phyloP scores from a whole-genome alignment of 805 yeast genomes.

The Sugiyamaella marilandica region DNA sequence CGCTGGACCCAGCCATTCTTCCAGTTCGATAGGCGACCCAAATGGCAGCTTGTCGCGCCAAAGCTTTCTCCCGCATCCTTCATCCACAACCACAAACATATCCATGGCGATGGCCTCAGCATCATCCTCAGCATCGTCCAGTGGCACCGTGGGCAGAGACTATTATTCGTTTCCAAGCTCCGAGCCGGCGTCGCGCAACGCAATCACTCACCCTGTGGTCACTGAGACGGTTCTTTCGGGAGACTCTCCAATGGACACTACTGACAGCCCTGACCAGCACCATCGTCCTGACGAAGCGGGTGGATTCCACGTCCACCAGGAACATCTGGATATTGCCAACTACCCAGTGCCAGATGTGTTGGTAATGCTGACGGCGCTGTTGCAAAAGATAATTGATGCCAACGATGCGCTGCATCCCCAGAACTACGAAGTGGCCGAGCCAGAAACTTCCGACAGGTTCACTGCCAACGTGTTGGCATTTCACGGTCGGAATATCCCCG shows the following conservation, averaged over 20 bases:
- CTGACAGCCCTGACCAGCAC: neutral
- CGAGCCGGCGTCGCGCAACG: neutral
- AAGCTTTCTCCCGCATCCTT: constrained; percentile 37
- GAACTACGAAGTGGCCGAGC: constrained; percentile 40
- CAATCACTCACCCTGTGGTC: neutral
- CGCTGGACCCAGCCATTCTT: neutral
- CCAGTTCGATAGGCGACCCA: neutral
- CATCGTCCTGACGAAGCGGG: neutral
- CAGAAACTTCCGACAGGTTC: constrained; percentile 23
- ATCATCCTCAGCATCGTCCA: constrained; percentile 34
- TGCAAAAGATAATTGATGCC: constrained; percentile 83
- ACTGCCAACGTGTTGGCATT: constrained; percentile 62
- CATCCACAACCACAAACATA: constrained; percentile 28
- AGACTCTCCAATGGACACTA: constrained; percentile 1
- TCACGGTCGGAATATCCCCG: constrained; percentile 94
- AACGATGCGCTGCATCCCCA: constrained; percentile 80
- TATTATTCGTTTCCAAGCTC: neutral
- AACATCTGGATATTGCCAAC: constrained; percentile 61
- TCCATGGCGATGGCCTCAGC: constrained; percentile 17
- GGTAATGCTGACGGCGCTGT: constrained; percentile 75
- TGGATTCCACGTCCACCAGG: neutral
- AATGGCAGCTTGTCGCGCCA: constrained; percentile 2
- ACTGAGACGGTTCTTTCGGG: neutral
- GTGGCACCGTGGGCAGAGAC: constrained; percentile 16
- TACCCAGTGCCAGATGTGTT: constrained; percentile 78